Base-by-base conservation (phyloP, 345 rosid genomes). In the Punica granatum region DNA sequence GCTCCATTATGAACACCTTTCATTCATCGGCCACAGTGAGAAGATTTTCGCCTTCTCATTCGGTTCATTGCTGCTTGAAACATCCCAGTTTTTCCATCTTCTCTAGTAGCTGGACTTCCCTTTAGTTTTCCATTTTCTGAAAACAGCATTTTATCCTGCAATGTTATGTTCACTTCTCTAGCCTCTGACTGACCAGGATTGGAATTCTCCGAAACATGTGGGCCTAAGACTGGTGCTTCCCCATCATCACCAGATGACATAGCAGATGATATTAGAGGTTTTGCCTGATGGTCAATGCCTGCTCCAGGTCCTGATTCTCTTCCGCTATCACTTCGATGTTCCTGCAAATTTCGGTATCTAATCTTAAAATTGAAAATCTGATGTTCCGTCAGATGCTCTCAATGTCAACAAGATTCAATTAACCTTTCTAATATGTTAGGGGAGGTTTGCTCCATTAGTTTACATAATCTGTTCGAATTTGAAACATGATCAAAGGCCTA, bases 41-140 rank as follows among this genome's bases (percentile, higher is more conserved):
- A 33, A 26, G 32, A 56, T 56, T 56, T 56, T 56, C 61, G 16
- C 15, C 34, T 56, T 56, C 61, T 56, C 6, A 56, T 33, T 28
- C 61, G 34, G 34, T 26, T 30, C 61, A 56, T 56, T 56, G 61
- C 61, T 56, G 61, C 61, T 26, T 33, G 25, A 56, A 56, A 56
- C 61, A 56, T 13, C 61, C 61, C 61, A 12, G 33, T 56, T 10
- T 30, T 56, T 26, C 6, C 16, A 49, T 21, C 54, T 4, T 21
- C 54, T 49, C 7, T 18, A 9, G 14, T 7, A 49, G 54, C 54
- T 6, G 4, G 54, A 49, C 25, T 19, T 49, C 54, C 54, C 54
- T 49, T 49, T 6, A 21, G 61, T 56, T 56, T 30, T 56, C 19
- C 19, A 12, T 13, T 26, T 7, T 56, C 61, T 30, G 61, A 30